Evolutionary conservation across 768 basidiomycete genomes (phyloP), one percentile per base, ranked within the genome.

Genomic region (Hydnomerulius pinastri): DNA sequence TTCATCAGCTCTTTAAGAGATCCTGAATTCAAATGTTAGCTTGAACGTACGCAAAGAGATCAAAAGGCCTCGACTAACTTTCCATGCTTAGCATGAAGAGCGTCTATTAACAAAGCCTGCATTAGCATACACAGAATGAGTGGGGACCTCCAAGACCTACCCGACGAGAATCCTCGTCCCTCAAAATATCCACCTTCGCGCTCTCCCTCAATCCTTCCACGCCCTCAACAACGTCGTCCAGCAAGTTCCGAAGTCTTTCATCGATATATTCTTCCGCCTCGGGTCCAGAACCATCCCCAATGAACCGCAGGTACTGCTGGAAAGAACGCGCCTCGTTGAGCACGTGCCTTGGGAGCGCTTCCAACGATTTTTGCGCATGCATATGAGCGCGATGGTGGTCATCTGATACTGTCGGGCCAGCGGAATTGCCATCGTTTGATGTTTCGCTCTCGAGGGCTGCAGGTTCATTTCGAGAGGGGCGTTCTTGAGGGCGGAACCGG

Each of bases 11-110:
- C 63, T 39, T 53, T 66, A 20, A 74, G 33, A 2, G 69, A 69
- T 28, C 64, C 73, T 75, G 50, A 20, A 33, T 6, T 32, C 8
- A 10, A 24, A 8, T 27, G 35, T 46, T 18, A 30, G 6, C n/a
- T 17, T 13, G n/a, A 43, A 10, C 21, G 30, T 44, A 21, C 53
- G 20, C 4, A 7, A 12, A 6, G 17, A 18, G 12, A 15, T 7
- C 32, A 25, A 10, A 11, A 8, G 3, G 8, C 6, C 32, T 43
- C 6, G 2, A 65, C 75, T 61, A 51, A 79, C 77, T 72, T 60
- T 80, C 78, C 17, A 80, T 66, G 30, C 71, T 74, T 15, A 80
- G 60, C 59, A 72, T 62, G 55, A 78, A 65, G 20, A 79, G 43
- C 2, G 69, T 71, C 78, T 79, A 39, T 8, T 33, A 7, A 8